phyloP scores from a whole-genome alignment of 208 protist species.

The Strigomonas culicis region DNA sequence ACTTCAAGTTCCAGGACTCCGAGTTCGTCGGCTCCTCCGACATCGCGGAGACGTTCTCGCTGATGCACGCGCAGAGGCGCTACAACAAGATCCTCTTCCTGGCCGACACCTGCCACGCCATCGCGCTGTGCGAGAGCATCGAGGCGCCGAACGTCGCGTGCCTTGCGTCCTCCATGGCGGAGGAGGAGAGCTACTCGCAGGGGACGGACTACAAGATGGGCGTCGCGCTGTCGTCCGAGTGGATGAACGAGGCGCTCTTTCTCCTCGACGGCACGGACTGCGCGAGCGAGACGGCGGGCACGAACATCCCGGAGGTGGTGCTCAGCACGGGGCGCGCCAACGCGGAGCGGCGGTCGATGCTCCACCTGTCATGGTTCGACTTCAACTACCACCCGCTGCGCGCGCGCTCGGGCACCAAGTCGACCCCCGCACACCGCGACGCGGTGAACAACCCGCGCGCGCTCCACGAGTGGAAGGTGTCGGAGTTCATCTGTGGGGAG shows the following conservation, averaged over 20 bases:
- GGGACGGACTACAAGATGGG: constrained; percentile 72
- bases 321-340: neutral
- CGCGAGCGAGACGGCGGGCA: constrained; percentile 11
- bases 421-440: constrained; percentile 42
- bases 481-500: constrained; percentile 66
- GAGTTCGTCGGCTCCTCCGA: constrained; percentile 88
- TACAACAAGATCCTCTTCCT: constrained; percentile 93
- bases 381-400: constrained; percentile 61
- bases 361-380: constrained; percentile 57
- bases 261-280: constrained; percentile 68
- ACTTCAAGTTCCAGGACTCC: constrained; percentile 97
- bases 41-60: constrained; percentile 94
- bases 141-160: constrained; percentile 78
- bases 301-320: constrained; percentile 11
- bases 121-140: constrained; percentile 84
- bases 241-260: constrained; percentile 84
- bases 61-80: constrained; percentile 93
- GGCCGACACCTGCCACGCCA: constrained; percentile 96
- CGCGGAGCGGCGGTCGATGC: constrained; percentile 7
- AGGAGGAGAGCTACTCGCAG: constrained; percentile 69
- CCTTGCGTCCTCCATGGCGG: constrained; percentile 52
- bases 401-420: neutral
- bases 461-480: constrained; percentile 45
- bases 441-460: constrained; percentile 53
- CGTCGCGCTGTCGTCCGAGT: constrained; percentile 86